phyloP scores from a whole-genome alignment of 257 asterid species.

The Solanum virginianum region DNA sequence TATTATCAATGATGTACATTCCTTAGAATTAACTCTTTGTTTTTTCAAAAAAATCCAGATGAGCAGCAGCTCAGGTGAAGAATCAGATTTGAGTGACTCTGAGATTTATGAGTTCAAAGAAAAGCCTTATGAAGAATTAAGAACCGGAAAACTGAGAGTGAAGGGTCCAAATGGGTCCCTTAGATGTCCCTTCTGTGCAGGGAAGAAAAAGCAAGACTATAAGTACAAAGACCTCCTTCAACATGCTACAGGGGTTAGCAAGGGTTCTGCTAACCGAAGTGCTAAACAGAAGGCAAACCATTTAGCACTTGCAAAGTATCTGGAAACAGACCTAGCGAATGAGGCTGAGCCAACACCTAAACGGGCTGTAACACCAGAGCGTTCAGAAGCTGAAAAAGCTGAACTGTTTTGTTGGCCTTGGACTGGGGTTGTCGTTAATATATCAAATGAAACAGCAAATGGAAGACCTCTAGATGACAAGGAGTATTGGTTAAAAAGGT shows the following conservation, averaged over 20 bases:
- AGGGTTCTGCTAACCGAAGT: constrained; percentile 51
- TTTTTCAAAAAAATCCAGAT: constrained; percentile 17
- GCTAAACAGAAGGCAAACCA: constrained; percentile 72
- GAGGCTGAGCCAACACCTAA: constrained; percentile 49
- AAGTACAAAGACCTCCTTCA: constrained; percentile 70
- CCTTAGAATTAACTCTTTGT: neutral
- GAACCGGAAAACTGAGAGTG: constrained; percentile 55
- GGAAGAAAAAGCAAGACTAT: constrained; percentile 89
- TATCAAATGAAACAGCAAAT: constrained; percentile 19
- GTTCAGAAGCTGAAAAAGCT: constrained; percentile 25
- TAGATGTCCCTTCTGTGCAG: constrained; percentile 93
- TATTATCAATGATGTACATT: neutral
- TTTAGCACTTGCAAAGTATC: constrained; percentile 53
- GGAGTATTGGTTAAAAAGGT: constrained; percentile 32
- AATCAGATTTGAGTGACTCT: constrained; percentile 73
- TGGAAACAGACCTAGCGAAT: constrained; percentile 38
- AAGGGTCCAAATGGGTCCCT: constrained; percentile 72
- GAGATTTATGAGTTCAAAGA: constrained; percentile 68
- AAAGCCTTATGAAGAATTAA: constrained; percentile 63
- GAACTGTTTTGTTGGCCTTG: constrained; percentile 80
- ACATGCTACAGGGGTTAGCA: constrained; percentile 81
- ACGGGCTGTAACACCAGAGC: constrained; percentile 18
- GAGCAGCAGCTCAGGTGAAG: constrained; percentile 76
- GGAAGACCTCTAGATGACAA: constrained; percentile 12
- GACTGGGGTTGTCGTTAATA: constrained; percentile 58